phyloP scores from a whole-genome alignment of 2,329 filamentous ascomycete species.

The Claviceps capensis region DNA sequence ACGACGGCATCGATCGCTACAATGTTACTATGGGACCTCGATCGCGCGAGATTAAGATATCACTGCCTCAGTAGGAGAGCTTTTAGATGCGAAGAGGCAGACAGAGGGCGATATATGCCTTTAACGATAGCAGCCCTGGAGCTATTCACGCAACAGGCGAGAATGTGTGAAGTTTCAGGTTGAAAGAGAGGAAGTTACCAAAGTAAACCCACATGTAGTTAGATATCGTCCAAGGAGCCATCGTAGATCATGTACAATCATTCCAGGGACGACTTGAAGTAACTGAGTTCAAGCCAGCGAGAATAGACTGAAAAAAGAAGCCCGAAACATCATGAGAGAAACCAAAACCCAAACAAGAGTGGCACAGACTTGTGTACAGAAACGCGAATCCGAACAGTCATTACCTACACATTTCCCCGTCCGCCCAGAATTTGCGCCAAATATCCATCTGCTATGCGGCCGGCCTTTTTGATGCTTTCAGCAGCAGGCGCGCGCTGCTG shows the following conservation, averaged over 20 bases:
- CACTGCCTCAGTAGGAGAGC: too few species aligned
- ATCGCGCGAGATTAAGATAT: too few species aligned
- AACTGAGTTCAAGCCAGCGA: not conserved
- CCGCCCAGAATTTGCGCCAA: not conserved
- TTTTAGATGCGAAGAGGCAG: not conserved
- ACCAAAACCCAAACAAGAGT: not conserved
- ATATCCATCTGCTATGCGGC: not conserved
- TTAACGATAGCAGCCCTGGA: not conserved
- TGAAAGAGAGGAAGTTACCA: too few species aligned
- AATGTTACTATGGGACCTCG: too few species aligned
- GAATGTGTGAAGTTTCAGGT: not conserved
- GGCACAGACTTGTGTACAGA: conserved; percentile 4
- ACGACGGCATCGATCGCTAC: too few species aligned
- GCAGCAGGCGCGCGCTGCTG: not conserved
- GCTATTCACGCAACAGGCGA: not conserved
- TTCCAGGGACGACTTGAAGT: not conserved
- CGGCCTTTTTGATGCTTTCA: not conserved
- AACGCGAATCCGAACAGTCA: not conserved
- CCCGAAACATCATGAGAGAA: not conserved
- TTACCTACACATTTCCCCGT: not conserved
- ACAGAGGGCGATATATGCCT: not conserved
- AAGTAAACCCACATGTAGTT: not conserved
- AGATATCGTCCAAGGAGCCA: not conserved
- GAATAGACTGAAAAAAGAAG: conserved; percentile 3
- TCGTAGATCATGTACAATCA: not conserved